Evolutionary conservation across 2,329 filamentous ascomycete species (phyloP).

Genomic region (Colletotrichum sp.): DNA sequence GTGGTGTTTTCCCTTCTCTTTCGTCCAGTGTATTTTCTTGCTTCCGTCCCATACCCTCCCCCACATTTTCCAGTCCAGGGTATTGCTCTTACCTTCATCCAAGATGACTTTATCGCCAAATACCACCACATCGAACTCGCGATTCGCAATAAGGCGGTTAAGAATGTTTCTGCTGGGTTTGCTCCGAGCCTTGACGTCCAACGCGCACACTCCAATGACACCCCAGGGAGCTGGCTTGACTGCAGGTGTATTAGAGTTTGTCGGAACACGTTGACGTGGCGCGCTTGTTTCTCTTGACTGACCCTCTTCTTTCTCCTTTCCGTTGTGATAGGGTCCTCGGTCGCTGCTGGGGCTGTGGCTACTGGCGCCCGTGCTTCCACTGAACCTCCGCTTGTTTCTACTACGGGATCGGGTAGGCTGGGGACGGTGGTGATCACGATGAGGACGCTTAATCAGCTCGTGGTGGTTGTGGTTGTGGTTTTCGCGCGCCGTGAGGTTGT

Average conservation of each 20-base stretch:
- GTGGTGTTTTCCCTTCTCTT: neutral
- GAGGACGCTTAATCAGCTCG: slow-evolving; percentile 45
- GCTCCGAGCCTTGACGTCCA: slow-evolving; percentile 95
- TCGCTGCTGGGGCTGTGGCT: slow-evolving; percentile 83
- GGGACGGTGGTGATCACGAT: slow-evolving; percentile 36
- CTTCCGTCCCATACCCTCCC: neutral
- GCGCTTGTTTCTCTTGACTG: slow-evolving; percentile 26
- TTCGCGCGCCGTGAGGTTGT: slow-evolving; percentile 52
- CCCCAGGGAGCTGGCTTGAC: slow-evolving; percentile 65
- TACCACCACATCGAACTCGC: slow-evolving; percentile 95
- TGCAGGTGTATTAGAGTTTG: slow-evolving; percentile 34
- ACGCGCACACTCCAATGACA: slow-evolving; percentile 89
- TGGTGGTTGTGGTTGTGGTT: slow-evolving; percentile 30
- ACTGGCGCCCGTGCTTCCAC: slow-evolving; percentile 81
- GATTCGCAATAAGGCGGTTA: slow-evolving; percentile 86
- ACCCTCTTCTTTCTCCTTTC: slow-evolving; percentile 62
- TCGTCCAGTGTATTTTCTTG: neutral
- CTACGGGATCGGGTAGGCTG: slow-evolving; percentile 68
- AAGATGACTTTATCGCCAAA: slow-evolving; percentile 99
- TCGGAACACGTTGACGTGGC: slow-evolving; percentile 17
- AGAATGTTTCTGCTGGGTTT: slow-evolving; percentile 97
- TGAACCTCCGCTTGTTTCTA: slow-evolving; percentile 75
- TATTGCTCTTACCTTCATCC: slow-evolving; percentile 70
- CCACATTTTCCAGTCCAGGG: neutral
- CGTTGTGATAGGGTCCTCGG: slow-evolving; percentile 49